phyloP scores from a whole-genome alignment of 495 filamentous ascomycete genomes.

The Penicillium angulare region DNA sequence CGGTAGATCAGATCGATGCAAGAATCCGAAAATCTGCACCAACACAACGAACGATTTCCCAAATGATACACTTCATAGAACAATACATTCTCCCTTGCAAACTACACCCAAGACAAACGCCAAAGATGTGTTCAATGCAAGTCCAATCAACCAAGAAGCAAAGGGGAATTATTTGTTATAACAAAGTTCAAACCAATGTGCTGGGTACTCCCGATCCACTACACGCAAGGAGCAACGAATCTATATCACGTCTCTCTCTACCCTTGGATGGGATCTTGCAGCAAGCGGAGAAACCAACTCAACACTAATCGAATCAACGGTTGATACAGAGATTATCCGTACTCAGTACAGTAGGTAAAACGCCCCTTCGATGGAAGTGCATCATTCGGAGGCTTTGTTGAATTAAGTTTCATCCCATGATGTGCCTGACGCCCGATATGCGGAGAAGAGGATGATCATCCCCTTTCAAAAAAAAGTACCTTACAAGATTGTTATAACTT shows the following conservation, averaged over 20 bases:
- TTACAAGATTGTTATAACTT: too few species aligned
- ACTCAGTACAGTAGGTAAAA: background rate
- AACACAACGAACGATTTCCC: background rate
- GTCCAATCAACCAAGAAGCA: background rate
- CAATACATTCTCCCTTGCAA: constrained; percentile 2
- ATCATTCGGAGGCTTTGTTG: background rate
- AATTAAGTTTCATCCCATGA: constrained; percentile 7
- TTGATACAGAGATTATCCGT: constrained; percentile 7
- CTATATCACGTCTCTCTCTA: constrained; percentile 2
- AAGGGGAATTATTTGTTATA: background rate
- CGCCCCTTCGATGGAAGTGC: constrained; percentile 1
- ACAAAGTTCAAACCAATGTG: background rate
- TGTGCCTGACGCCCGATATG: background rate
- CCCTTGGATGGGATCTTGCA: constrained; percentile 14
- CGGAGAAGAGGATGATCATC: background rate
- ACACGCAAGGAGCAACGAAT: constrained; percentile 13
- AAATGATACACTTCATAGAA: background rate
- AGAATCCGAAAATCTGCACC: constrained; percentile 1
- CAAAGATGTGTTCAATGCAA: too few species aligned
- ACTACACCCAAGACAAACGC: too few species aligned
- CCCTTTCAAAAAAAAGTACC: background rate
- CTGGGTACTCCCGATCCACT: constrained; percentile 2
- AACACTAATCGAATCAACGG: constrained; percentile 1
- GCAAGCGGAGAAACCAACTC: constrained; percentile 6
- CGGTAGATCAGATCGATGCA: constrained; percentile 8